Evolutionary conservation across 495 filamentous ascomycete genomes (phyloP).

Genomic region (Aspergillus asperescens): DNA sequence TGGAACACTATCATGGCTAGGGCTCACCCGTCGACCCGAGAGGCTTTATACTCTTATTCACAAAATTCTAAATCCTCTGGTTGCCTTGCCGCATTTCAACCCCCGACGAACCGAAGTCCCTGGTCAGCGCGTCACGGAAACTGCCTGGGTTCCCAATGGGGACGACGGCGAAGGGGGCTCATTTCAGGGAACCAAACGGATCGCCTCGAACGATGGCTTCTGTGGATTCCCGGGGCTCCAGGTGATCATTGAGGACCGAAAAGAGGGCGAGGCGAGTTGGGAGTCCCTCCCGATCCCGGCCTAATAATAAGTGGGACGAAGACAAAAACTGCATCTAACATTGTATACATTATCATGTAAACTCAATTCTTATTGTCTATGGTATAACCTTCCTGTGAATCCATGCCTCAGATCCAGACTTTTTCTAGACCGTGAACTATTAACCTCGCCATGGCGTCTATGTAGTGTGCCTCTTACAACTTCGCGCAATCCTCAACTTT

Average conservation of each 20-base stretch:
- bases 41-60: conserved; percentile 52
- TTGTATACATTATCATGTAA: neutral
- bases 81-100: conserved; percentile 53
- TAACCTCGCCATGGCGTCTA: too few relatives aligned
- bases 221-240: conserved; percentile 54
- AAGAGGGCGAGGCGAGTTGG: conserved; percentile 50
- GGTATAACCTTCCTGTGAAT: neutral
- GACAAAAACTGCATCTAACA: neutral
- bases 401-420: neutral
- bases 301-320: neutral
- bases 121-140: conserved; percentile 50
- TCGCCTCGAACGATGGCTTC: conserved; percentile 48
- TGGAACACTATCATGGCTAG: conserved; percentile 50
- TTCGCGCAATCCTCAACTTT: too few relatives aligned
- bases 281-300: conserved; percentile 39
- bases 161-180: conserved; percentile 30
- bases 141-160: conserved; percentile 45
- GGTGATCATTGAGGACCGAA: conserved; percentile 48
- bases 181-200: conserved; percentile 38
- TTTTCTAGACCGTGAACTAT: too few relatives aligned
- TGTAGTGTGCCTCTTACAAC: too few relatives aligned
- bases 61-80: conserved; percentile 46
- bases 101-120: conserved; percentile 50
- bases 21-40: conserved; percentile 53
- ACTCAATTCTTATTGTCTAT: conserved; percentile 1